Evolutionary conservation across 768 basidiomycete genomes (phyloP).

Genomic region (Mycena rebaudengoi): DNA sequence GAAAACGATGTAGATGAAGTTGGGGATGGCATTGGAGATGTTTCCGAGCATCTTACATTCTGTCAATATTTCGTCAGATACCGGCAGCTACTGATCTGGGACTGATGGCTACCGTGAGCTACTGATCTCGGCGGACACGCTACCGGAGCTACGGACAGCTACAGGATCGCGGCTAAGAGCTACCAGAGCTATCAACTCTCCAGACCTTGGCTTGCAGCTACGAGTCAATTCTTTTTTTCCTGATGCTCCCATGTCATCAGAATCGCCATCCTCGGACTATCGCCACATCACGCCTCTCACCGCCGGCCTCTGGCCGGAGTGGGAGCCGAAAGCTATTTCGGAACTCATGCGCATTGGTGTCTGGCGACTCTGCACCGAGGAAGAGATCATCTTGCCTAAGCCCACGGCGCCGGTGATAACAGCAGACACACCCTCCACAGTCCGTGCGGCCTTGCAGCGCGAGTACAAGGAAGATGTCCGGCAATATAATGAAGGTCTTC

Average conservation of each 20-base stretch:
- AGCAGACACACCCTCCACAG: background rate
- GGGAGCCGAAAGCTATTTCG: slow-evolving; percentile 3
- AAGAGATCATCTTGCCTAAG: background rate
- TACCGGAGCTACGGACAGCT: no score
- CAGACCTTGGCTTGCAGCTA: no score
- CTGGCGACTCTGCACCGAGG: background rate
- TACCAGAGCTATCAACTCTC: no score
- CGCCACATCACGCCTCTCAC: slow-evolving; percentile 8
- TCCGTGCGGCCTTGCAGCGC: background rate
- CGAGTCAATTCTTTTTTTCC: no score
- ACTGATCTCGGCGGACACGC: no score
- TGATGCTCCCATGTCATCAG: background rate
- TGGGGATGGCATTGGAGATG: no score
- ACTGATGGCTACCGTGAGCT: no score
- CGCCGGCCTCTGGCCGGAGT: background rate
- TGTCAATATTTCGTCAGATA: no score
- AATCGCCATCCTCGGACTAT: background rate
- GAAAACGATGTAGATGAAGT: no score
- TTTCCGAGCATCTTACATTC: no score
- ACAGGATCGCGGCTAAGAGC: no score
- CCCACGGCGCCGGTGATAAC: background rate
- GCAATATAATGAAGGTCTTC: slow-evolving; percentile 6
- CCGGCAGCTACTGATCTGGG: no score
- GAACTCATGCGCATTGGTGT: slow-evolving; percentile 10
- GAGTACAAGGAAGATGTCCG: slow-evolving; percentile 7